Percentiles rank a stretch among this genome's conserved stretches.
Evolutionary conservation across 257 asterid species (phyloP).

Genomic region (Solanum neorickii): DNA sequence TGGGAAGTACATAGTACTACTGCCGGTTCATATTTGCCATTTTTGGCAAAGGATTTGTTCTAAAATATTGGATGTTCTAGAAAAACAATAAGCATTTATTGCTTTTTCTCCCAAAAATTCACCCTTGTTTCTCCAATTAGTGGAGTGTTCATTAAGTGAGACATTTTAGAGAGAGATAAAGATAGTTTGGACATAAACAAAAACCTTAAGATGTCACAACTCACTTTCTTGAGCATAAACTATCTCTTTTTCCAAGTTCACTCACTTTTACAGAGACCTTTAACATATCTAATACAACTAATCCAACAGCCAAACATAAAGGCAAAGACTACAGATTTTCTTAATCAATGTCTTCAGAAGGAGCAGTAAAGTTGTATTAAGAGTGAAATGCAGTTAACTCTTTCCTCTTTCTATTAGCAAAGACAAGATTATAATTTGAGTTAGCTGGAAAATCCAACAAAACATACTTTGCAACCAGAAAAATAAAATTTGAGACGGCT

Average conservation of each 20-base stretch:
- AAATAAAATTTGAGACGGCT: neutral
- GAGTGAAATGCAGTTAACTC: neutral
- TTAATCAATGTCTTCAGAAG: neutral
- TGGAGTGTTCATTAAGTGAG: neutral
- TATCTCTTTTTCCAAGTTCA: neutral
- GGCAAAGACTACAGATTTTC: neutral
- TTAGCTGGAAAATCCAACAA: neutral
- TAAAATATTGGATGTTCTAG: neutral
- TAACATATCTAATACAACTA: neutral
- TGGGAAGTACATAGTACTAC: neutral
- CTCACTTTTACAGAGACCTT: neutral
- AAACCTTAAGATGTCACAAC: neutral
- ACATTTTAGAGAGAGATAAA: neutral
- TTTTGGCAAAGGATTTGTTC: neutral
- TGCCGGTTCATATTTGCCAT: neutral
- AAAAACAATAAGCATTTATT: neutral
- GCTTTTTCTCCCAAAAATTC: neutral
- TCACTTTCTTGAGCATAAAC: neutral
- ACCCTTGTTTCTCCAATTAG: neutral
- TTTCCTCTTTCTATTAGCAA: neutral
- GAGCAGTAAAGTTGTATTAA: neutral
- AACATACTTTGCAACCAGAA: neutral
- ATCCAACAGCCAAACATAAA: neutral
- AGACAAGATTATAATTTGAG: neutral
- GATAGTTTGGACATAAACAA: neutral